These are phyloP conservation scores for Spongiforma sp. DNA, from an alignment of 1,284 basidiomycete genomes.

Conservation along the genomic window DNA sequence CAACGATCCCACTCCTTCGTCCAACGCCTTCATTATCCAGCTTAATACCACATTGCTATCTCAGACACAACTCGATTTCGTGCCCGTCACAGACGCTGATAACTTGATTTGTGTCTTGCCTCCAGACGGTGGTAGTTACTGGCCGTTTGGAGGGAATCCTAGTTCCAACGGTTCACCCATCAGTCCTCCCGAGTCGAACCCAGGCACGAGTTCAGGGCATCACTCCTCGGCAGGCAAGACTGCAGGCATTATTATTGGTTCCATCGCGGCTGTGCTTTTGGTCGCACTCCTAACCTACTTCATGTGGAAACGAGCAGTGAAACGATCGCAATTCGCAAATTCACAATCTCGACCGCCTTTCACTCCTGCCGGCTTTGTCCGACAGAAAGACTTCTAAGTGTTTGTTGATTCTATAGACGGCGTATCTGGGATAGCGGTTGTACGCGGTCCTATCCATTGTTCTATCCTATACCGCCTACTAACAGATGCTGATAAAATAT, in stretches of 20 bases:
- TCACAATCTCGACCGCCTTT: background rate
- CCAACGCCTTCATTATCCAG: slow-evolving; percentile 66
- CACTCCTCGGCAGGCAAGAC: slow-evolving; percentile 40
- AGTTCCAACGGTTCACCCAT: slow-evolving; percentile 20
- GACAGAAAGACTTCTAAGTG: slow-evolving; percentile 1
- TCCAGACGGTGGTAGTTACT: slow-evolving; percentile 69
- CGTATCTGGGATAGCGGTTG: too few species aligned
- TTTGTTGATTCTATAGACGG: too few species aligned
- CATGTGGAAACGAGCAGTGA: slow-evolving; percentile 53
- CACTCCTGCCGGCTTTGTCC: slow-evolving; percentile 12
- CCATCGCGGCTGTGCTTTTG: slow-evolving; percentile 52
- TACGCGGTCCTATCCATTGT: too few species aligned
- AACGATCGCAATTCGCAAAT: slow-evolving; percentile 26
- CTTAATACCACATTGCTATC: slow-evolving; percentile 46
- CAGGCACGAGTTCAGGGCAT: slow-evolving; percentile 31
- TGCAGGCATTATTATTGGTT: slow-evolving; percentile 59
- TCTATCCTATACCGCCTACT: too few species aligned
- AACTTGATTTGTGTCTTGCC: slow-evolving; percentile 69
- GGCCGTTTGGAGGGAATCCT: slow-evolving; percentile 71
- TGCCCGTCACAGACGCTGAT: slow-evolving; percentile 55
- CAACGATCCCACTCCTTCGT: slow-evolving; percentile 52
- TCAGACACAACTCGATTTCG: slow-evolving; percentile 58
- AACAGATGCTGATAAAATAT: too few species aligned
- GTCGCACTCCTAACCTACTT: slow-evolving; percentile 50
- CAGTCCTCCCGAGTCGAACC: slow-evolving; percentile 15